Evolutionary conservation across 2,329 filamentous ascomycete genomes (phyloP).

Genomic region (Nemania sp.): DNA sequence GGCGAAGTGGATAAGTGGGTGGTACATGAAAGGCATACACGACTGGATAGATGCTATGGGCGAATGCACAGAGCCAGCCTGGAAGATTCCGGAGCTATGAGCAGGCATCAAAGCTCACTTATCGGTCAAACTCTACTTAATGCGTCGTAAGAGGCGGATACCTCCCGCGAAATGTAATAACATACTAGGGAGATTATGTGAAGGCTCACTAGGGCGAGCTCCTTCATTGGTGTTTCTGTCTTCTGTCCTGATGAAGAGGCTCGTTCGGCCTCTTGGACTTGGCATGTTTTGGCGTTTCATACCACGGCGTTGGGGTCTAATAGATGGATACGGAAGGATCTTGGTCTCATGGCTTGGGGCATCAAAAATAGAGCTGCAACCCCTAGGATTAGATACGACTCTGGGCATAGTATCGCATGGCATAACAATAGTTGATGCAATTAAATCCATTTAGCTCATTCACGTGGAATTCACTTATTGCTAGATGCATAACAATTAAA

Average conservation of each 20-base stretch:
- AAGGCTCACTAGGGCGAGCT: conserved; percentile 2
- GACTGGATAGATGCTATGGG: conserved; percentile 61
- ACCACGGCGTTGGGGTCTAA: conserved; percentile 24
- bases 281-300: conserved; percentile 33
- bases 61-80: conserved; percentile 56
- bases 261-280: conserved; percentile 26
- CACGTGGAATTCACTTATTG: not conserved
- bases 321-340: conserved; percentile 7
- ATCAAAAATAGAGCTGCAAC: conserved; percentile 21
- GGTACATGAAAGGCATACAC: conserved; percentile 61
- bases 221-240: not conserved
- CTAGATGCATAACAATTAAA: not conserved
- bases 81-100: conserved; percentile 54
- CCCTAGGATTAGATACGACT: conserved; percentile 31
- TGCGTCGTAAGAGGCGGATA: not conserved
- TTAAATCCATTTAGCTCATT: conserved; percentile 15
- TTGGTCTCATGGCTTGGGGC: conserved; percentile 11
- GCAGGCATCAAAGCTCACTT: conserved; percentile 22
- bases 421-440: conserved; percentile 29
- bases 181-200: not conserved
- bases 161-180: conserved; percentile 21
- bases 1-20: conserved; percentile 57
- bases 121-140: not conserved
- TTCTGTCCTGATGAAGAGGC: conserved; percentile 28
- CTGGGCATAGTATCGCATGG: conserved; percentile 34